Conservation (phyloP, 257 asterid genomes). For the Solanum virginianum region DNA sequence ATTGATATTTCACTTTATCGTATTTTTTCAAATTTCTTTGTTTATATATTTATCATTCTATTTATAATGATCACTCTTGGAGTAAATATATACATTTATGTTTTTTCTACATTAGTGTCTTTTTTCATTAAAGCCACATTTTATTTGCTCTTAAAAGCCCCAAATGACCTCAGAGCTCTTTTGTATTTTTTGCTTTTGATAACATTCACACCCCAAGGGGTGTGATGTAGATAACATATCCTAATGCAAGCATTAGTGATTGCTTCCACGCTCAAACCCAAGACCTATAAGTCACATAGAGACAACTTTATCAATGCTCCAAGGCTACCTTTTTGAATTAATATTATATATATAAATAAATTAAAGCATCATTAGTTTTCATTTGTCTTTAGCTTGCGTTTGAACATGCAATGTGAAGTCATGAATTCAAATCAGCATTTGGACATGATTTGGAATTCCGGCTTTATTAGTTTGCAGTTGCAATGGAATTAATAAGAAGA, state of each 20-base stretch:
- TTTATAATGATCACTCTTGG: too few species aligned
- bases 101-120: too few species aligned
- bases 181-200: too few species aligned
- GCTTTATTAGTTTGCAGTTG: not conserved
- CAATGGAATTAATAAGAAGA: not conserved
- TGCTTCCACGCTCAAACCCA: not conserved
- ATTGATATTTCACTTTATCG: too few species aligned
- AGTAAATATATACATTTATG: too few species aligned
- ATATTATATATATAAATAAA: not conserved
- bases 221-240: not conserved
- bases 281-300: not conserved
- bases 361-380: not conserved
- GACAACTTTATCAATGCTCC: not conserved
- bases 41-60: too few species aligned
- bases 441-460: not conserved
- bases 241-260: not conserved
- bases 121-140: too few species aligned
- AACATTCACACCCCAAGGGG: not conserved
- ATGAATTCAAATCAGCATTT: not conserved
- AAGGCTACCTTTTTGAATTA: not conserved
- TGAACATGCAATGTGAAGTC: not conserved
- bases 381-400: not conserved
- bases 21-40: too few species aligned
- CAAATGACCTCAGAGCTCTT: too few species aligned
- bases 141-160: too few species aligned